Percentiles rank a stretch among this genome's conserved stretches.
phyloP scores from a whole-genome alignment of 1,284 basidiomycete species.

The Tilletia setariae region DNA sequence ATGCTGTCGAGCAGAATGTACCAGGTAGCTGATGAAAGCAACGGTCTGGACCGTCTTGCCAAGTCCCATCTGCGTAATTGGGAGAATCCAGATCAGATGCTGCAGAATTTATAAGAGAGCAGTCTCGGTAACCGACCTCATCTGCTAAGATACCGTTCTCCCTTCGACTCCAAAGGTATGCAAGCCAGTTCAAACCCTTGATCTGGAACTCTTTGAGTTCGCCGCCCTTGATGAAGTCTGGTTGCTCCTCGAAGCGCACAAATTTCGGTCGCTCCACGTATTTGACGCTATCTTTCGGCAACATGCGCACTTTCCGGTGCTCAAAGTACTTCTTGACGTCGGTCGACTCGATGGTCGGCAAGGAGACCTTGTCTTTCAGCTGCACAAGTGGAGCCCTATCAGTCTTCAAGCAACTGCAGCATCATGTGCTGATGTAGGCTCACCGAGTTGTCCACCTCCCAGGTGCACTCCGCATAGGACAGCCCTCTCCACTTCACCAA shows the following conservation, averaged over 20 bases:
- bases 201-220: slow-evolving; percentile 96
- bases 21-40: slow-evolving; percentile 90
- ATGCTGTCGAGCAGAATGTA: slow-evolving; percentile 83
- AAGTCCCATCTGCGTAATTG: slow-evolving; percentile 73
- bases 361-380: slow-evolving; percentile 67
- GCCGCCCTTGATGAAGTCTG: slow-evolving; percentile 75
- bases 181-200: slow-evolving; percentile 96
- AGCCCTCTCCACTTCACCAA: slow-evolving; percentile 97
- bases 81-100: not conserved
- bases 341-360: slow-evolving; percentile 56
- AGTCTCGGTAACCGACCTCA: slow-evolving; percentile 60
- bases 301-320: slow-evolving; percentile 65
- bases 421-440: not conserved
- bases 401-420: slow-evolving; percentile 48
- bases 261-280: slow-evolving; percentile 79
- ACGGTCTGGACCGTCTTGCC: slow-evolving; percentile 98
- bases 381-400: not conserved
- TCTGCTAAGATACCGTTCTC: slow-evolving; percentile 97
- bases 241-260: slow-evolving; percentile 82
- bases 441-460: slow-evolving; percentile 63
- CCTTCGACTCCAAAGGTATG: slow-evolving; percentile 88
- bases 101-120: too few species aligned
- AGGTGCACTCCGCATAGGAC: slow-evolving; percentile 92
- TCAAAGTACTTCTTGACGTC: slow-evolving; percentile 77
- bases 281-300: slow-evolving; percentile 77